Evolutionary conservation across 257 asterid genomes (phyloP).

Genomic region (Lavandula angustifolia): DNA sequence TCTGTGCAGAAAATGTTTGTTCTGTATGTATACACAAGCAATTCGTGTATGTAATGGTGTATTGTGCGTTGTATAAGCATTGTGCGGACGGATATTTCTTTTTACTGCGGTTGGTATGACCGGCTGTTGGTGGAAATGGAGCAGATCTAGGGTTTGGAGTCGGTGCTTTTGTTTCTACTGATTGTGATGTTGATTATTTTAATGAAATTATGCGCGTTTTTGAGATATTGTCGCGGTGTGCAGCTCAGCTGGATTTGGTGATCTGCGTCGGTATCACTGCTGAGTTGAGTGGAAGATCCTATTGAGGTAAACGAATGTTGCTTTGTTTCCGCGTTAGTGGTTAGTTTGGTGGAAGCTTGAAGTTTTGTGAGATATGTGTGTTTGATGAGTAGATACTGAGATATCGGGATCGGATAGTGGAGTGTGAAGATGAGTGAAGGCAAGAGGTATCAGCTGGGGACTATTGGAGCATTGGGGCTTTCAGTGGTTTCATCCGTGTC

Average conservation of each 20-base stretch:
- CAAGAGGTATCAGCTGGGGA: constrained; percentile 53
- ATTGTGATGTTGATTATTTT: constrained; percentile 20
- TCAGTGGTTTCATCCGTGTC: constrained; percentile 61
- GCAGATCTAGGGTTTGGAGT: constrained; percentile 43
- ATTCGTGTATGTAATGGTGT: not conserved
- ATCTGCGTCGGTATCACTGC: constrained; percentile 23
- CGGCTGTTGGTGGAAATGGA: constrained; percentile 28
- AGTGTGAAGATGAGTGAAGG: constrained; percentile 47
- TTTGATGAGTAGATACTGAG: constrained; percentile 38
- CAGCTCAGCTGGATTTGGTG: constrained; percentile 40
- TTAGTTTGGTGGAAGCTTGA: constrained; percentile 29
- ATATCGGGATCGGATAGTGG: constrained; percentile 30
- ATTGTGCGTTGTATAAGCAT: constrained; percentile 3
- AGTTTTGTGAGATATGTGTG: constrained; percentile 24
- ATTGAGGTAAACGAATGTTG: constrained; percentile 36
- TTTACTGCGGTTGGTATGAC: constrained; percentile 27
- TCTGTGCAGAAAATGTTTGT: constrained; percentile 4
- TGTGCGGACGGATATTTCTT: not conserved
- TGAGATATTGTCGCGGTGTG: constrained; percentile 20
- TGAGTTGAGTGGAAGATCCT: constrained; percentile 20
- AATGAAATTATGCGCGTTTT: not conserved
- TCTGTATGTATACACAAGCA: not conserved
- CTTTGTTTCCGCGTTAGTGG: constrained; percentile 3
- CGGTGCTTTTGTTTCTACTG: not conserved
- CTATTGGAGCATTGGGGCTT: constrained; percentile 53